Conservation (phyloP, 2,329 filamentous ascomycete genomes). For the Phoma sp. region DNA sequence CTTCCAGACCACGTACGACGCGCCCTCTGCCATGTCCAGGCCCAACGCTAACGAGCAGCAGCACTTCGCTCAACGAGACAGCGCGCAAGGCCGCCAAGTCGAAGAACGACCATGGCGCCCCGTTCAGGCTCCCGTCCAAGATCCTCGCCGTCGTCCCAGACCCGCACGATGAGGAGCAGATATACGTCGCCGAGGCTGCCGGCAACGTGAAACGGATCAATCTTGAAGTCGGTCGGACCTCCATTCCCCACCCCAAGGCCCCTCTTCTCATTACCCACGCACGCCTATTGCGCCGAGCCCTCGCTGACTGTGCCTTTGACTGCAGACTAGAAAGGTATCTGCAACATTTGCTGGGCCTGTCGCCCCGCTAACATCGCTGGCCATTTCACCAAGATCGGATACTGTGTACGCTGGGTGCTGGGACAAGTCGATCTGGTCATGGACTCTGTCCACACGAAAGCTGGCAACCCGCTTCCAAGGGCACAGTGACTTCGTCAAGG, state of each 20-base stretch:
- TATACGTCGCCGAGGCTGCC: conserved; percentile 88
- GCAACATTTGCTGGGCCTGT: conserved; percentile 73
- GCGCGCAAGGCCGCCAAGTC: conserved; percentile 72
- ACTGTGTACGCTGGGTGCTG: conserved; percentile 87
- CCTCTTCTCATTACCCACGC: neutral
- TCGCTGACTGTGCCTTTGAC: conserved; percentile 17
- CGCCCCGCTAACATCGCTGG: conserved; percentile 68
- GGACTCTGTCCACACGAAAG: conserved; percentile 60
- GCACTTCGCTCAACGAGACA: conserved; percentile 58
- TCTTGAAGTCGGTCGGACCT: conserved; percentile 71
- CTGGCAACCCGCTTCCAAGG: conserved; percentile 69
- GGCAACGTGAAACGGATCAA: conserved; percentile 77
- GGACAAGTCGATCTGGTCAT: conserved; percentile 93
- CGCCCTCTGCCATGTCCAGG: conserved; percentile 3
- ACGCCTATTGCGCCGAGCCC: neutral
- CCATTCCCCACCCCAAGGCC: conserved; percentile 10
- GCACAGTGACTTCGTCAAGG: conserved; percentile 91
- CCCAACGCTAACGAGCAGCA: conserved; percentile 39
- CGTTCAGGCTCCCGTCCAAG: conserved; percentile 83
- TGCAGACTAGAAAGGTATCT: conserved; percentile 46
- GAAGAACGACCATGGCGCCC: conserved; percentile 84
- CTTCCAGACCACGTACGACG: conserved; percentile 87
- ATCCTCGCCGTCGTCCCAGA: conserved; percentile 77
- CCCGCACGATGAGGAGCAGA: conserved; percentile 64
- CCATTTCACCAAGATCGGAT: conserved; percentile 35